Conservation (phyloP, 1,139 yeast species). For the Pichia sp. region DNA sequence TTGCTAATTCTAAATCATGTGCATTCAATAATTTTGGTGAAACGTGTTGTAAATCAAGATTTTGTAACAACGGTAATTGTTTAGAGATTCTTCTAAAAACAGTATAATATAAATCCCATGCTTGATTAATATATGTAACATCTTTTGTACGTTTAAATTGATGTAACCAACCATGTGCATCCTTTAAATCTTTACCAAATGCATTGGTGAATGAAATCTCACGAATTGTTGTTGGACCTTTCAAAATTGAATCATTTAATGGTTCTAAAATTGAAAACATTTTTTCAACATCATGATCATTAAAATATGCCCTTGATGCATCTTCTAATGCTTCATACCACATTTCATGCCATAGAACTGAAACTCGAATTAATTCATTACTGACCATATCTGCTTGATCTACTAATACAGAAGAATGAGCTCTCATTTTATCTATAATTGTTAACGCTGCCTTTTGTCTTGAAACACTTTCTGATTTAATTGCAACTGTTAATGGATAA, state of each 20-base stretch:
- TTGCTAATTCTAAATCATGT: slow-evolving; percentile 75
- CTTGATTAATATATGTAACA: slow-evolving; percentile 84
- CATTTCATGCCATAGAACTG: slow-evolving; percentile 95
- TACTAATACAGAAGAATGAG: slow-evolving; percentile 78
- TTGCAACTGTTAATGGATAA: slow-evolving; percentile 93
- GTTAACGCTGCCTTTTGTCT: slow-evolving; percentile 89
- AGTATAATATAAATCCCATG: slow-evolving; percentile 94
- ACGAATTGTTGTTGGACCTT: slow-evolving; percentile 88
- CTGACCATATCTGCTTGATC: slow-evolving; percentile 94
- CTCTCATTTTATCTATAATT: slow-evolving; percentile 85
- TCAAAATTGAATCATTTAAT: slow-evolving; percentile 70
- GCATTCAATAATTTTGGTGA: slow-evolving; percentile 85
- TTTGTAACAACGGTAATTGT: slow-evolving; percentile 80
- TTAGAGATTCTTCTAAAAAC: slow-evolving; percentile 88
- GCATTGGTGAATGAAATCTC: slow-evolving; percentile 92
- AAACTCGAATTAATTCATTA: slow-evolving; percentile 86
- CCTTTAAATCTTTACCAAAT: slow-evolving; percentile 86
- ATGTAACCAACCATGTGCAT: slow-evolving; percentile 90
- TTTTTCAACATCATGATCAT: slow-evolving; percentile 89
- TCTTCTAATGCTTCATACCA: slow-evolving; percentile 99
- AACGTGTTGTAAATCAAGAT: slow-evolving; percentile 85
- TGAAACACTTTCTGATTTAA: slow-evolving; percentile 83
- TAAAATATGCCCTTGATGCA: slow-evolving; percentile 89
- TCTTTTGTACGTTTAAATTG: slow-evolving; percentile 83
- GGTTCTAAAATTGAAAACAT: slow-evolving; percentile 93